Evolutionary conservation across 495 filamentous ascomycete species (phyloP).

Genomic region (Sabuloglossum arenarium): DNA sequence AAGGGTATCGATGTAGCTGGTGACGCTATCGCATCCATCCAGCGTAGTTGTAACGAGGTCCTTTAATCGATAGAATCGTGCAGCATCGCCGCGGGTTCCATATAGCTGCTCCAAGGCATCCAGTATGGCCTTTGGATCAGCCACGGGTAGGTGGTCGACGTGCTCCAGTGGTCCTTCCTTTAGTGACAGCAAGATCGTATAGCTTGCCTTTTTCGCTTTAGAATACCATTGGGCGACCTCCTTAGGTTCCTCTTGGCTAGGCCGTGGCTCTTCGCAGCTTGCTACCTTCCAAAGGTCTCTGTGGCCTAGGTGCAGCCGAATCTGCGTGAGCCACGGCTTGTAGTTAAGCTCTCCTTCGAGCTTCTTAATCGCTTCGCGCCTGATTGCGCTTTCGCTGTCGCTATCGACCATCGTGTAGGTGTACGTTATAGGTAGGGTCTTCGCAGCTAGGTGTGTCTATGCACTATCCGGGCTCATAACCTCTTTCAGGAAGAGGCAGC

Average conservation of each 20-base stretch:
- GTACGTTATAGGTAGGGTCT: not conserved
- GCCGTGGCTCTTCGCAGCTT: not conserved
- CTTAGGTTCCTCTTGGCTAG: not conserved
- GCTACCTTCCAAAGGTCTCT: not conserved
- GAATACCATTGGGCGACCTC: not conserved
- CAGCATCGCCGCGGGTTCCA: too few relatives aligned
- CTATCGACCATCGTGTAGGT: not conserved
- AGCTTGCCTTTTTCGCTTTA: not conserved
- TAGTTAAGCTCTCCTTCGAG: not conserved
- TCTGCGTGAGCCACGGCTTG: not conserved
- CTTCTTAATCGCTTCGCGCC: not conserved
- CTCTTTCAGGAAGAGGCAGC: too few relatives aligned
- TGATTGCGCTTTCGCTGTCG: not conserved
- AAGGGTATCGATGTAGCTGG: not conserved
- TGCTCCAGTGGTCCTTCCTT: too few relatives aligned
- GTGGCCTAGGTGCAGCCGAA: too few relatives aligned
- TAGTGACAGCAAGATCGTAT: not conserved
- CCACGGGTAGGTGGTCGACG: not conserved
- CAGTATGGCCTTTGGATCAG: not conserved
- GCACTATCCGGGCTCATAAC: too few relatives aligned
- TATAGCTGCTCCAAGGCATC: not conserved
- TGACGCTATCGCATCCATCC: not conserved
- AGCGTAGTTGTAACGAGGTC: too few relatives aligned
- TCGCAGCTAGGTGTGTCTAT: too few relatives aligned
- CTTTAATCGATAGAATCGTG: too few relatives aligned